Base-by-base conservation (phyloP, 169 alveolate genomes). In the Plasmodium cynomolgi region DNA sequence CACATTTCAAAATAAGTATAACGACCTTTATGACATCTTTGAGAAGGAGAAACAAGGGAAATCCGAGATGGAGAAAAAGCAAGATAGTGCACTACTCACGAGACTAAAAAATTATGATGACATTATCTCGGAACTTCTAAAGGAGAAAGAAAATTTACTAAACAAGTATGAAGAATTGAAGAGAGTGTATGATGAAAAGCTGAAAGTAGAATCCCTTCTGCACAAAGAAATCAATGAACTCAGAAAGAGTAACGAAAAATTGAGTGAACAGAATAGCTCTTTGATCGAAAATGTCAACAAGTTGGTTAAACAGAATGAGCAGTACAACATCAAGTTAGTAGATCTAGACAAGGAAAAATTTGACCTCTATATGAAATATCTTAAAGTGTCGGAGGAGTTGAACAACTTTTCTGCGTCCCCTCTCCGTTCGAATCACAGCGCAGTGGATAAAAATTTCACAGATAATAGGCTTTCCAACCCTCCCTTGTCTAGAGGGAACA, bases 281-380 rank as follows among this genome's bases (percentile, higher is more conserved):
- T 68, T 88, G 47, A 11, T 23, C 33, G 71, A 88, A 31, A 50
- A 88, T 20, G 77, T 88, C 7, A 62, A 88, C 44, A 47, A 88
- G 71, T 34, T 88, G 39, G 26, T 88, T 31, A 88, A 80, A 33
- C 62, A 88, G 73, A 88, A 88, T 88, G 94, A 88, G 33, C 44
- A 88, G 29, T 88, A 88, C 73, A 88, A 88, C 34, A 88, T 80
- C 23, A 88, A 88, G 50, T 80, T 62, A 20, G 56, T 88, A 80
- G 83, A 88, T 80, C 13, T 88, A 33, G 94, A 88, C 33, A 88
- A 88, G 54, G 94, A 88, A 62, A 88, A 88, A 34, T n/a, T 88
- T 37, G 94, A 88, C 72, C 50, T 88, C 47, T 88, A 79, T 33
- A 88, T 80, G 91, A 88, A 88, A 41, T 88, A 58, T 62, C 54